Percentiles rank a stretch among this genome's conserved stretches.
phyloP scores from a whole-genome alignment of 164 flowering plant genomes.

The Chimonanthus salicifolius region DNA sequence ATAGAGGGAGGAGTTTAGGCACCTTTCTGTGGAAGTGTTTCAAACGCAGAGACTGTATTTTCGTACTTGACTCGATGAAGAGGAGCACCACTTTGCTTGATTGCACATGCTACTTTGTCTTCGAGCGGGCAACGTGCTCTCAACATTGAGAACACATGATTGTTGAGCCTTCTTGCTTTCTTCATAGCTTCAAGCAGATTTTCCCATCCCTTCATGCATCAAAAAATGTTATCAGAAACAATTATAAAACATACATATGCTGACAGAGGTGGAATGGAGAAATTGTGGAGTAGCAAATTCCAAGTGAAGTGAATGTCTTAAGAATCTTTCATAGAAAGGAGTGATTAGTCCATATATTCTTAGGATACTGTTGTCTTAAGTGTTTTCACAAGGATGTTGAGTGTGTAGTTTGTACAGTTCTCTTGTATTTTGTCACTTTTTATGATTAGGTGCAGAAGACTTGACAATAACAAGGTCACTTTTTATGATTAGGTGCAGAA shows the following conservation, averaged over 20 bases:
- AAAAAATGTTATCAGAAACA: not conserved
- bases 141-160: conserved; percentile 92
- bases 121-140: conserved; percentile 96
- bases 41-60: conserved; percentile 93
- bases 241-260: too few species aligned
- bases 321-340: too few species aligned
- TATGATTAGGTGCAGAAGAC: too few species aligned
- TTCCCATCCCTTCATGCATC: conserved; percentile 56
- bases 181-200: conserved; percentile 80
- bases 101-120: conserved; percentile 94
- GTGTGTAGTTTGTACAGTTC: too few species aligned
- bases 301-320: too few species aligned
- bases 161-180: conserved; percentile 90
- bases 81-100: conserved; percentile 98
- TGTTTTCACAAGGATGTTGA: too few species aligned
- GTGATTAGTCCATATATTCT: too few species aligned
- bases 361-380: too few species aligned
- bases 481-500: too few species aligned
- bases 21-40: conserved; percentile 92
- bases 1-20: conserved; percentile 15
- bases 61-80: conserved; percentile 78
- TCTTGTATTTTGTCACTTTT: too few species aligned
- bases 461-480: too few species aligned
- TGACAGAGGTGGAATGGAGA: not conserved
- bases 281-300: too few species aligned